Evolutionary conservation across 345 rosid genomes (phyloP), one percentile per base, ranked within the genome.

Genomic region (Ailanthus altissimus): DNA sequence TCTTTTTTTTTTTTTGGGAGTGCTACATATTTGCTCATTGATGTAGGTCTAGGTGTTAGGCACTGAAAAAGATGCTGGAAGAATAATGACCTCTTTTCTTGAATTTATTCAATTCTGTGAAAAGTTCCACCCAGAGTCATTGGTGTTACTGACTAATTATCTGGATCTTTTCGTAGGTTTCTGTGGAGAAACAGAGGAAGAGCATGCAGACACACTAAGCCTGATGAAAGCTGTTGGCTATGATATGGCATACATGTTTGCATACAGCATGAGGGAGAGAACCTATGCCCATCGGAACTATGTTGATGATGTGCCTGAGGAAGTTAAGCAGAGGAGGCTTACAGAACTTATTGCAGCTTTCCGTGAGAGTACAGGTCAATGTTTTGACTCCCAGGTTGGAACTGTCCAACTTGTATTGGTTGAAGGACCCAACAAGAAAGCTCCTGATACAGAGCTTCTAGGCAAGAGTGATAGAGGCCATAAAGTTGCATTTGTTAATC

Each of bases 191-290:
- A 93, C 96, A 5, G 99, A 93, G 80, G 97, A 93, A 84, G 93
- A 95, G 57, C 99, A 93, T 76, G 61, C 82, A 79, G 97, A 87
- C 54, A 93, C 98, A 0, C 75, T 93, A 26, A 92, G 91, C 84
- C 89, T 93, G 9, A 77, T 95, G 57, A 88, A 79, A 77, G 81
- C 86, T 8, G 98, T 90, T 60, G 90, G 96, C 54, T 95, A 90
- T 77, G 98, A 95, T 72, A 93, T 93, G 98, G 97, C 98, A n/a
- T 93, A 90, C 85, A 90, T 95, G 97, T 93, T 95, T 89, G 98
- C 99, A 56, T 95, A 93, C 81, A 95, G 97, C 89, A 93, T 93
- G 98, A 84, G 98, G 73, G 98, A 93, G 80, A 95, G 91, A 76
- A 92, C 98, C 0, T 97, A 93, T 82, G 99, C 99, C 38, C 91